Percentiles rank a stretch among this genome's conserved stretches.
phyloP scores from a whole-genome alignment of 2,329 filamentous ascomycete species.

The Ascochyta lentis region DNA sequence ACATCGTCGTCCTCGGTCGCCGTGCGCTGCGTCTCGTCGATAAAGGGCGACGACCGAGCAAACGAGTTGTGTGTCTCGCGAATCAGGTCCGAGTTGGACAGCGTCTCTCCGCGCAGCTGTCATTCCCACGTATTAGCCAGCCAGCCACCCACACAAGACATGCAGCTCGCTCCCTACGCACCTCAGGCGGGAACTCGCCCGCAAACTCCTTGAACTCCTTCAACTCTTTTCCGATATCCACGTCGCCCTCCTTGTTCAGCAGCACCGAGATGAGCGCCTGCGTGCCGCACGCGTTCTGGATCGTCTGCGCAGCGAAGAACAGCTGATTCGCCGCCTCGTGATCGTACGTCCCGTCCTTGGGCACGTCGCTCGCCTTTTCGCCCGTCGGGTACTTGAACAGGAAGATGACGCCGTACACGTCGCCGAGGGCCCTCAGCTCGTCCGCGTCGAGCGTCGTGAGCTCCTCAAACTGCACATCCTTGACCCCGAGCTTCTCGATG shows the following conservation, averaged over 20 bases:
- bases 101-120: constrained; percentile 72
- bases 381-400: constrained; percentile 95
- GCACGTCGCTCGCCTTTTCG: constrained; percentile 67
- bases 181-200: constrained; percentile 73
- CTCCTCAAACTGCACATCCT: constrained; percentile 96
- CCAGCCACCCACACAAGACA: background rate
- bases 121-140: constrained; percentile 8
- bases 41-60: constrained; percentile 85
- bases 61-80: constrained; percentile 85
- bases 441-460: constrained; percentile 86
- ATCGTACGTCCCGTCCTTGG: constrained; percentile 84
- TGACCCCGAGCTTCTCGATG: constrained; percentile 88
- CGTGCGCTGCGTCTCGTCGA: constrained; percentile 82
- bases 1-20: constrained; percentile 82
- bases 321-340: constrained; percentile 73
- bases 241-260: constrained; percentile 76
- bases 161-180: constrained; percentile 29
- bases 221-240: constrained; percentile 76
- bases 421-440: constrained; percentile 67
- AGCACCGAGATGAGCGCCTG: constrained; percentile 92
- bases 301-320: constrained; percentile 96
- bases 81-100: constrained; percentile 69
- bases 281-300: constrained; percentile 97
- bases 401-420: constrained; percentile 92
- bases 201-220: constrained; percentile 87